Evolutionary conservation across 73 alveolate genomes (phyloP).

Genomic region (Paramecium bursaria): DNA sequence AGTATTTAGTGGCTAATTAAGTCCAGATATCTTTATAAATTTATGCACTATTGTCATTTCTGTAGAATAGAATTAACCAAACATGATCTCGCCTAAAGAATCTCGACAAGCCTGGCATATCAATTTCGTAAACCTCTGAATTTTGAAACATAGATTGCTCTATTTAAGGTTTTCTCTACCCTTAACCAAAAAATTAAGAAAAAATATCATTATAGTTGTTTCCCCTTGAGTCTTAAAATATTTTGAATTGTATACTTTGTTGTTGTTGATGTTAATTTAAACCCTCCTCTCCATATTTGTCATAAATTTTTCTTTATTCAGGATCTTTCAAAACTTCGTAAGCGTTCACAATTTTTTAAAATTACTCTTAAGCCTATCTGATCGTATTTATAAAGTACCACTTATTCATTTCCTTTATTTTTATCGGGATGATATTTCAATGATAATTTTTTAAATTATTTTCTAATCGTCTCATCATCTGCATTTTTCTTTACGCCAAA

Average conservation of each 20-base stretch:
- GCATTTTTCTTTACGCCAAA: slow-evolving; percentile 74
- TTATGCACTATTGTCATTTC: slow-evolving; percentile 76
- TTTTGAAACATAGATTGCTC: slow-evolving; percentile 85
- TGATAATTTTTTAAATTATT: slow-evolving; percentile 77
- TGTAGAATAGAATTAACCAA: slow-evolving; percentile 95
- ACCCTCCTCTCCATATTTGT: slow-evolving; percentile 91
- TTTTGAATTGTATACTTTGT: slow-evolving; percentile 69
- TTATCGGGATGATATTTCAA: slow-evolving; percentile 89
- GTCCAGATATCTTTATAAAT: slow-evolving; percentile 81
- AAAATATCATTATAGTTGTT: slow-evolving; percentile 89
- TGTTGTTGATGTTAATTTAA: slow-evolving; percentile 62
- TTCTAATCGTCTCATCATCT: slow-evolving; percentile 71
- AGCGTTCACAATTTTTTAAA: slow-evolving; percentile 90
- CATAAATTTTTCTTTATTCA: slow-evolving; percentile 86
- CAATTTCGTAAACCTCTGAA: slow-evolving; percentile 90
- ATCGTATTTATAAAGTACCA: background rate
- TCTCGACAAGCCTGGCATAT: slow-evolving; percentile 84
- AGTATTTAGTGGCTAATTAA: slow-evolving; percentile 89
- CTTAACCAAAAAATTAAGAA: slow-evolving; percentile 94
- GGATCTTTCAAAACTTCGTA: slow-evolving; percentile 88
- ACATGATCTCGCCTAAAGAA: slow-evolving; percentile 92
- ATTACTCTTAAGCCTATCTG: slow-evolving; percentile 82
- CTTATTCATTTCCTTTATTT: slow-evolving; percentile 40
- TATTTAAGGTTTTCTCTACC: slow-evolving; percentile 78
- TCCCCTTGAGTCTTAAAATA: slow-evolving; percentile 77